Percentiles rank a stretch among this genome's conserved stretches.
Evolutionary conservation across 768 basidiomycete species (phyloP).

Genomic region (Termitomyces bulborhizus): DNA sequence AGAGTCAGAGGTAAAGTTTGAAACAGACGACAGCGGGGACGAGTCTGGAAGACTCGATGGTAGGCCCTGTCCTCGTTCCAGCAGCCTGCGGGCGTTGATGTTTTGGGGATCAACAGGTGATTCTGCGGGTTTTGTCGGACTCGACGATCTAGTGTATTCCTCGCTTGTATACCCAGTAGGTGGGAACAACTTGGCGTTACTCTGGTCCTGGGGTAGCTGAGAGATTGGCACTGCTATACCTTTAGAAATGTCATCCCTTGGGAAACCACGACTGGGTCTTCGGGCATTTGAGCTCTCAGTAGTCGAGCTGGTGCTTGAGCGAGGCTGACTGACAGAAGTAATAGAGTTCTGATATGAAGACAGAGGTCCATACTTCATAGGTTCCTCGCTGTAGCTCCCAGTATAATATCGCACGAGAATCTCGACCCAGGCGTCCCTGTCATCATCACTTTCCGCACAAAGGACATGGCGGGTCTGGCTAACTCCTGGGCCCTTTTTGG

Average conservation of each 20-base stretch:
- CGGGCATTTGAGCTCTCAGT: constrained; percentile 29
- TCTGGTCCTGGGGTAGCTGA: constrained; percentile 46
- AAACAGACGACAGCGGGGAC: constrained; percentile 57
- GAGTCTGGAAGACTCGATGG: constrained; percentile 49
- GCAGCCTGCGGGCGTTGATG: constrained; percentile 29
- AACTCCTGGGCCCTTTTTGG: constrained; percentile 64
- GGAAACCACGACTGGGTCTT: constrained; percentile 36
- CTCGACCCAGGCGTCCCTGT: constrained; percentile 93
- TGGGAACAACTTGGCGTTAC: constrained; percentile 56
- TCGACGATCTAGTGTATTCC: constrained; percentile 36
- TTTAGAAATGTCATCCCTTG: constrained; percentile 53
- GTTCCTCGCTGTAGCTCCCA: constrained; percentile 73
- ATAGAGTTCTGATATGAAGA: constrained; percentile 14
- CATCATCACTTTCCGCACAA: constrained; percentile 92
- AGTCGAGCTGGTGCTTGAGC: constrained; percentile 48
- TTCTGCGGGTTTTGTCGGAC: constrained; percentile 50
- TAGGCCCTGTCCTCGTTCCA: constrained; percentile 39
- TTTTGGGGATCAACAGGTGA: constrained; percentile 38
- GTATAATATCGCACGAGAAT: constrained; percentile 86
- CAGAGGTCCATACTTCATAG: constrained; percentile 33
- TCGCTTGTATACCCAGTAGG: constrained; percentile 28
- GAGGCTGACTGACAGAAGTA: constrained; percentile 32
- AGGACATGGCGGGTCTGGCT: constrained; percentile 82
- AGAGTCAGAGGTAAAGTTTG: constrained; percentile 30
- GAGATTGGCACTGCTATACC: constrained; percentile 50